phyloP scores from a whole-genome alignment of 352 stramenopile genomes.

The Albugo laibachii region DNA sequence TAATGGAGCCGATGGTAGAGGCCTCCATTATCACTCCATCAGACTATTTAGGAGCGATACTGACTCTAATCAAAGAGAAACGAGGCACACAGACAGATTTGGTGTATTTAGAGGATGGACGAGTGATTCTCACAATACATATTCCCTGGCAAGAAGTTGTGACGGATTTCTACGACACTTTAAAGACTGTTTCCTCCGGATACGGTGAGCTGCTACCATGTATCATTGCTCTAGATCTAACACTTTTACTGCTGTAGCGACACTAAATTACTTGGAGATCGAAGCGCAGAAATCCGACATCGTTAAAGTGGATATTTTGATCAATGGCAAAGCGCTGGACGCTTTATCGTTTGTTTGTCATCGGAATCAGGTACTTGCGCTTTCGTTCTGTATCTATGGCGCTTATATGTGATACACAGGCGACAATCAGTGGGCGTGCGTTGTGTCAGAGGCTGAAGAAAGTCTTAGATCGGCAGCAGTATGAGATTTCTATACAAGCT shows the following conservation, averaged over 20 bases:
- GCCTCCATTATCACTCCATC: conserved; percentile 91
- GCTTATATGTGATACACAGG: conserved; percentile 8
- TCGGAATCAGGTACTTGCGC: conserved; percentile 34
- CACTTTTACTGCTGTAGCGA: conserved; percentile 16
- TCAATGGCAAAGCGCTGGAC: conserved; percentile 91
- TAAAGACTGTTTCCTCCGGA: conserved; percentile 91
- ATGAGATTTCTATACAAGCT: conserved; percentile 97
- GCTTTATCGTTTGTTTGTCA: conserved; percentile 95
- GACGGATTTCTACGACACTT: conserved; percentile 97
- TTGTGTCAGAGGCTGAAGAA: conserved; percentile 92
- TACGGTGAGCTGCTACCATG: conserved; percentile 52
- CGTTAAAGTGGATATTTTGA: conserved; percentile 87
- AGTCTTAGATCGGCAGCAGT: conserved; percentile 95
- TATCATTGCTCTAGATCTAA: not conserved
- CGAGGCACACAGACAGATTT: conserved; percentile 83
- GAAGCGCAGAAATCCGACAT: conserved; percentile 86
- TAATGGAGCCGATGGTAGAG: conserved; percentile 93
- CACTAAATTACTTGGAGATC: conserved; percentile 88
- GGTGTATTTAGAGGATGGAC: conserved; percentile 88
- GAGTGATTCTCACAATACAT: conserved; percentile 85
- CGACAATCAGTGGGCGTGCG: conserved; percentile 51
- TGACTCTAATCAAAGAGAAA: conserved; percentile 86
- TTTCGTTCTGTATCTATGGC: not conserved
- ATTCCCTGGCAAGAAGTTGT: conserved; percentile 98
- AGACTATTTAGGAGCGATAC: conserved; percentile 89